Conservation (phyloP, 75 land plant species). For the Gnetum montanum region DNA sequence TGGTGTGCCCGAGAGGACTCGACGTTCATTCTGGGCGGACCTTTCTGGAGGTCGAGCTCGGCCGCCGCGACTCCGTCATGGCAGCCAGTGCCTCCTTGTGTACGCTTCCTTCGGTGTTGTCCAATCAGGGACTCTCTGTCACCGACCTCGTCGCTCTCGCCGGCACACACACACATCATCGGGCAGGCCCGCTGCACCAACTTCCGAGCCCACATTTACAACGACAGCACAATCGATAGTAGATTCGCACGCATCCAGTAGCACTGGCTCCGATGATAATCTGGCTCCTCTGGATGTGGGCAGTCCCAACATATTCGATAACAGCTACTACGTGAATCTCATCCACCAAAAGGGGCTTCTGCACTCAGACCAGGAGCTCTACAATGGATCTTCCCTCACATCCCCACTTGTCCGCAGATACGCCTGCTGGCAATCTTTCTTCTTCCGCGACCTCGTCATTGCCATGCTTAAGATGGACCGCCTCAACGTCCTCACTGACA, state of each 20-base stretch:
- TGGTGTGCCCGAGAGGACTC: too few relatives aligned
- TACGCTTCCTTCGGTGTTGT: too few relatives aligned
- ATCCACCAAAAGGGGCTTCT: slow-evolving; percentile 13
- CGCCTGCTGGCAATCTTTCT: not conserved
- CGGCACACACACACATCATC: slow-evolving; percentile 9
- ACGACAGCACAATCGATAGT: not conserved
- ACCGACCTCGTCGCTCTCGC: too few relatives aligned
- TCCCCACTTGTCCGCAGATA: not conserved
- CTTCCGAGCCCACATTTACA: not conserved
- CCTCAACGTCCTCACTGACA: too few relatives aligned
- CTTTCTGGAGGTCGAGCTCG: too few relatives aligned
- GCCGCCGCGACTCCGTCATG: too few relatives aligned
- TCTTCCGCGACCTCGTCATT: not conserved
- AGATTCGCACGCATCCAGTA: not conserved
- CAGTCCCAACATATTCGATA: slow-evolving; percentile 20
- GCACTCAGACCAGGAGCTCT: slow-evolving; percentile 19
- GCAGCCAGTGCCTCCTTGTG: too few relatives aligned
- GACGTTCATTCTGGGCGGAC: too few relatives aligned
- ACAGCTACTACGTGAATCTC: slow-evolving; percentile 23
- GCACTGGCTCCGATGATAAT: not conserved
- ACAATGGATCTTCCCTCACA: not conserved
- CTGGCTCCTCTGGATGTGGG: slow-evolving; percentile 8
- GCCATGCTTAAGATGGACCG: slow-evolving; percentile 13
- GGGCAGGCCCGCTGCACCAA: not conserved
- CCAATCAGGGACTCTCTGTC: too few relatives aligned